Base-by-base conservation (phyloP, 176 grass and related monocot species). In the Carex cristatella region DNA sequence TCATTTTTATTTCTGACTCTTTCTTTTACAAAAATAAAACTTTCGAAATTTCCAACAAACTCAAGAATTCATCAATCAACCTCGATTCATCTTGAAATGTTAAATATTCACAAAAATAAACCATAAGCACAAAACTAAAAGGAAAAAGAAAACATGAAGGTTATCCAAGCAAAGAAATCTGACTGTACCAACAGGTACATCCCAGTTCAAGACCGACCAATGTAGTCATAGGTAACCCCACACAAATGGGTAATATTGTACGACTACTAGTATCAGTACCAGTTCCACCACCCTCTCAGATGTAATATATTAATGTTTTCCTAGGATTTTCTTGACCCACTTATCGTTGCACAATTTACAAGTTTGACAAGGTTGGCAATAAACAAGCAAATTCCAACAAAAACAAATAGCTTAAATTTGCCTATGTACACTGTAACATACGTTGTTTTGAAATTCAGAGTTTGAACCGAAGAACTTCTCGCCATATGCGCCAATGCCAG, bases 371-470 rank as follows among this genome's bases (percentile, higher is more conserved):
- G 16, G 9, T 74, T 27, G 14, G 31, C 6, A 48, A 48, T n/a
- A 19, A 35, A 66, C 12, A 77, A 86, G 11, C 11, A 79, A 79
- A 57, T 53, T 77, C 49, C 56, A 16, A 79, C 13, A 57, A 55
- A 55, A 30, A 77, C 9, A 55, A 76, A 63, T 27, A 63, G 61
- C 2, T 23, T 8, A 63, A 33, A 56, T 55, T 23, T 8, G 27
- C 15, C 69, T 27, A 6, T 68, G 65, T 66, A 33, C 23, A 63
- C 71, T 16, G 48, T 10, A 83, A 23, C 86, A 84, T 87, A 98
- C 92, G 27, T 98, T 98, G 85, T 87, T 98, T 83, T 98, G 95
- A 89, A 98, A 98, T 73, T 98, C 95, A 14, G 95, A 98, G 85
- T 91, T 92, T 28, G 95, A 98, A 79, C 89, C 92, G 3, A 94